A percentile compares a stretch with the other conserved stretches of the same genome.
phyloP scores from a whole-genome alignment of 345 rosid species.

The Gossypium herbaceum region DNA sequence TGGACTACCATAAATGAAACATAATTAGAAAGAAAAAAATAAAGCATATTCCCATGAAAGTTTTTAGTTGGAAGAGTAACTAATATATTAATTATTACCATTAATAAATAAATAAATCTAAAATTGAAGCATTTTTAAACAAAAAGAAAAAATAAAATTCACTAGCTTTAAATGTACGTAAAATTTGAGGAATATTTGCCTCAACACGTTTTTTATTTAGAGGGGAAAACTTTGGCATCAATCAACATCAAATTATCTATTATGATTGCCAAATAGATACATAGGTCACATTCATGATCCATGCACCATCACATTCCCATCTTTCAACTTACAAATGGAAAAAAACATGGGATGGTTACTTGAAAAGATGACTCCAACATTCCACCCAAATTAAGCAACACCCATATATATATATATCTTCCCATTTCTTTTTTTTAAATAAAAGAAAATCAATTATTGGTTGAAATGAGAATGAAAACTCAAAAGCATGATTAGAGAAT shows the following conservation, averaged over 20 bases:
- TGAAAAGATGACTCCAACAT: background rate
- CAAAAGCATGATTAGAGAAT: background rate
- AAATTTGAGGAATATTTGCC: background rate
- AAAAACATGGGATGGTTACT: background rate
- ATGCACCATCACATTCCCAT: background rate
- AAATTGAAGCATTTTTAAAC: background rate
- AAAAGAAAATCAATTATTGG: background rate
- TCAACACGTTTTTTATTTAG: background rate
- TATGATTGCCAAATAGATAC: background rate
- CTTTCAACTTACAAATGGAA: background rate
- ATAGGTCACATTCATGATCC: background rate
- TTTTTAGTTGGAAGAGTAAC: conserved; percentile 1
- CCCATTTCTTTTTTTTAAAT: too few species aligned
- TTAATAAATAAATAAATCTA: background rate
- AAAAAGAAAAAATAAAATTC: background rate
- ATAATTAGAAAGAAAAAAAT: background rate
- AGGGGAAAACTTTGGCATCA: background rate
- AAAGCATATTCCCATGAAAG: background rate
- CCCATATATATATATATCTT: background rate
- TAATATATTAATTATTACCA: background rate
- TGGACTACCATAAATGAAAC: background rate
- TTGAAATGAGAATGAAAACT: background rate
- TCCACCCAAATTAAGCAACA: background rate
- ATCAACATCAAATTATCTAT: background rate
- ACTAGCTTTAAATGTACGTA: background rate